Base-by-base conservation (phyloP, 129 eudicot genomes). In the Centrapalus pauciflorus region DNA sequence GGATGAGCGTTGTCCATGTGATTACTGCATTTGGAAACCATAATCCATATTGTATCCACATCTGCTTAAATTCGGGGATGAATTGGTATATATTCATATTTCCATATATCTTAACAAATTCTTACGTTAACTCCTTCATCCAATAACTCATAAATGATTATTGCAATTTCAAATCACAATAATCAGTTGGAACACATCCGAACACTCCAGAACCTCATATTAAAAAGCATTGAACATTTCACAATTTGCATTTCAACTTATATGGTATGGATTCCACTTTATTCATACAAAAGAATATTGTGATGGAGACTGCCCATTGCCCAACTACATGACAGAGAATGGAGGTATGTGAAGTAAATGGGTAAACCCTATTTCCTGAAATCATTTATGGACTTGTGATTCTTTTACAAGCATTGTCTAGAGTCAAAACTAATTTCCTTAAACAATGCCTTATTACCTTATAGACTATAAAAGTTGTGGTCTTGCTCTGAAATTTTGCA, bases 401-500 rank as follows among this genome's bases (percentile, higher is more conserved):
- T 48, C 54, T 48, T 45, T 0, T 45, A 16, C 64, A 29, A 30
- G 64, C 41, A 58, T 58, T 19, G 9, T 19, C 27, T 6, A 29
- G 11, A 35, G 19, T 35, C 10, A 7, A 48, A 48, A 30, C 19
- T 21, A 24, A 38, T 7, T 14, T 40, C 24, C 40, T 62, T 40
- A 4, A 5, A n/a, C 54, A 38, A 62, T 40, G 52, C 35, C 1
- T 23, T 21, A 62, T 62, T 40, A 34, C 35, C 1, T 23, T 21
- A 62, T 62, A 28, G 54, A 62, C 68, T 38, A 23, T 23, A 23
- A 62, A 61, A 62, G 52, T 16, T 5, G 33, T 37, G 49, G 25
- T 21, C 19, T 60, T 10, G 48, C 20, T 34, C 23, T 34, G 37
- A 38, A 37, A 7, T 23, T 55, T 40, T 40, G 54, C 54, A 17